Conservation (phyloP, 1,139 yeast species). For the Candida dubliniensis region DNA sequence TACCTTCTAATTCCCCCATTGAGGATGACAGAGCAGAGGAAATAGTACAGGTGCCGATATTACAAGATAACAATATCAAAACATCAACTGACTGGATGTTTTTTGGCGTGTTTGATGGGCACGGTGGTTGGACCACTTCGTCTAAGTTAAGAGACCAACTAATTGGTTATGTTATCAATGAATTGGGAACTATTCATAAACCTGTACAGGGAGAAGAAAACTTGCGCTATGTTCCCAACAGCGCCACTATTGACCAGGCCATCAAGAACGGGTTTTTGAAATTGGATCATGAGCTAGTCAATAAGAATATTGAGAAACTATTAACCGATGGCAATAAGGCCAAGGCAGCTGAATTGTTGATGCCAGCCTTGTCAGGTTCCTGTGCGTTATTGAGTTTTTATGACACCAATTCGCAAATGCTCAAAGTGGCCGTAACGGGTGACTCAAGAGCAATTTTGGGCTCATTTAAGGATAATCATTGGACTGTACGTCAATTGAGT, state of each 20-base stretch:
- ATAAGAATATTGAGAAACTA: conserved; percentile 67
- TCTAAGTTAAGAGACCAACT: conserved; percentile 78
- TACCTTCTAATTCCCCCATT: conserved; percentile 89
- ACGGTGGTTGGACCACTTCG: conserved; percentile 94
- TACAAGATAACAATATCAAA: conserved; percentile 51
- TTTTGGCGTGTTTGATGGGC: conserved; percentile 96
- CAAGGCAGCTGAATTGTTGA: conserved; percentile 69
- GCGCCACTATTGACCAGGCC: conserved; percentile 75
- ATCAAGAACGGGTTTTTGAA: conserved; percentile 77
- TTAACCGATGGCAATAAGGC: conserved; percentile 61
- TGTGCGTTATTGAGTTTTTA: conserved; percentile 88
- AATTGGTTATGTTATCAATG: conserved; percentile 73
- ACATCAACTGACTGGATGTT: conserved; percentile 86
- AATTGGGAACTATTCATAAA: conserved; percentile 67
- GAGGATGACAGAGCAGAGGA: conserved; percentile 93
- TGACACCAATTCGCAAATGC: conserved; percentile 67
- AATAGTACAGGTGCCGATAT: conserved; percentile 76
- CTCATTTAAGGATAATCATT: conserved; percentile 63
- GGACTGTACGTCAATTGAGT: conserved; percentile 87
- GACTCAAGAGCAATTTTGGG: conserved; percentile 94
- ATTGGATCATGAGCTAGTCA: conserved; percentile 84
- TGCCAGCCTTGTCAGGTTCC: conserved; percentile 95
- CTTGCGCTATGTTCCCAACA: conserved; percentile 56
- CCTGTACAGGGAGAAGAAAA: conserved; percentile 51
- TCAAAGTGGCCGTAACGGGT: conserved; percentile 94